Evolutionary conservation across 1,284 basidiomycete genomes (phyloP).

Genomic region (Hymenochaete sp.): DNA sequence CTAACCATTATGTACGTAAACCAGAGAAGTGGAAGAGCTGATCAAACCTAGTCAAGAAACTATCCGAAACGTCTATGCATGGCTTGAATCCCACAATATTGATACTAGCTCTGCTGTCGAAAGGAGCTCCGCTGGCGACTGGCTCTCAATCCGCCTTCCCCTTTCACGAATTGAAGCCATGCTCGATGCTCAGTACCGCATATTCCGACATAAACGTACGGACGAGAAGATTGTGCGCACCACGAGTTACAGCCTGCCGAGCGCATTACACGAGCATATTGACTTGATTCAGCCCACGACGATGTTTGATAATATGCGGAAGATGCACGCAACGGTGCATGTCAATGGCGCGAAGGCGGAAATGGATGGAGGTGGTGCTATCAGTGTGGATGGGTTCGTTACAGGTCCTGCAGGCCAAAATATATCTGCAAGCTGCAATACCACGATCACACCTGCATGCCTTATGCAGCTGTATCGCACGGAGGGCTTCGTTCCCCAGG

Average conservation of each 20-base stretch:
- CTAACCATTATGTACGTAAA: not conserved
- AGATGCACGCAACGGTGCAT: conserved; percentile 18
- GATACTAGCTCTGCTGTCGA: conserved; percentile 14
- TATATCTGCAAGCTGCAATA: conserved; percentile 20
- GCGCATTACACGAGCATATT: conserved; percentile 19
- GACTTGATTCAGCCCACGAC: conserved; percentile 22
- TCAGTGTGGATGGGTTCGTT: conserved; percentile 18
- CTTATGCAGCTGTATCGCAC: conserved; percentile 18
- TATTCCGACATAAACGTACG: conserved; percentile 19
- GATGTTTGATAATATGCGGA: conserved; percentile 20
- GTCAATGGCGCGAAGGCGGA: conserved; percentile 6
- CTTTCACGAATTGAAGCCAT: conserved; percentile 24
- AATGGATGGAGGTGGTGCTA: too few relatives aligned
- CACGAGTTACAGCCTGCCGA: conserved; percentile 20
- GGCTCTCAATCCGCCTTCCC: conserved; percentile 24
- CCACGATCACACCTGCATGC: conserved; percentile 21
- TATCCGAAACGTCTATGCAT: conserved; percentile 21
- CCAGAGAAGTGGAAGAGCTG: conserved; percentile 19
- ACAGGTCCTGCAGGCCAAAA: conserved; percentile 16
- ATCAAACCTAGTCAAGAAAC: conserved; percentile 15
- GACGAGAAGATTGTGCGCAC: conserved; percentile 18
- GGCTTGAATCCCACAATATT: conserved; percentile 24
- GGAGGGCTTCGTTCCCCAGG: conserved; percentile 16
- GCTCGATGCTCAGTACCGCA: conserved; percentile 19
- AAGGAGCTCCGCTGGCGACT: conserved; percentile 24